These are phyloP conservation scores for Mycosphaerella sp. DNA, from an alignment of 2,329 filamentous ascomycete species.

Conservation along the genomic window DNA sequence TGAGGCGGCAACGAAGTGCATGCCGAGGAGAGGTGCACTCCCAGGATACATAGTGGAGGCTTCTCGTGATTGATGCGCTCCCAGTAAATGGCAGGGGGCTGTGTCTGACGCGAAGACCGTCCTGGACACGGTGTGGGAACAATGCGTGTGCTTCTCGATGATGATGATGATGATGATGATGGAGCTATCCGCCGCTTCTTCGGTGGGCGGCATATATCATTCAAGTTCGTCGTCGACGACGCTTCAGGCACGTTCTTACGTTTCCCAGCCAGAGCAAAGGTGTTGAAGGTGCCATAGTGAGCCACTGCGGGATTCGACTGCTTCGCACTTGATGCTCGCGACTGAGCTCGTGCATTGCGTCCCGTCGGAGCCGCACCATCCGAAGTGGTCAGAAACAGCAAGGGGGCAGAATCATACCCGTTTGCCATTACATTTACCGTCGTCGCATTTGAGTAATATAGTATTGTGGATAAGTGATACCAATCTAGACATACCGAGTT, in stretches of 20 bases:
- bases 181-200: neutral
- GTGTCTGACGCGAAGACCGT: neutral
- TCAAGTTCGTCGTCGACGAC: neutral
- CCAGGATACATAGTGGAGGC: slow-evolving; percentile 5
- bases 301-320: slow-evolving; percentile 3
- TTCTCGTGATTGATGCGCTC: neutral
- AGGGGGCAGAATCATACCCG: neutral
- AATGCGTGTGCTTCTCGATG: neutral
- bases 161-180: neutral
- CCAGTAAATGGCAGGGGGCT: neutral
- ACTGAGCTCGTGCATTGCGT: slow-evolving; percentile 10
- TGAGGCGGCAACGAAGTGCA: slow-evolving; percentile 7
- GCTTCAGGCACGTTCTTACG: neutral
- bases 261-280: slow-evolving; percentile 3
- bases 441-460: neutral
- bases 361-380: slow-evolving; percentile 6
- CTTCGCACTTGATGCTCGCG: slow-evolving; percentile 6
- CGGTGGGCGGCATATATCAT: neutral
- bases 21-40: slow-evolving; percentile 1
- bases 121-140: neutral
- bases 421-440: neutral
- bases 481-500: neutral
- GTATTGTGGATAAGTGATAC: too few relatives aligned
- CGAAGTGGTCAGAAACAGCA: slow-evolving; percentile 12
- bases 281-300: slow-evolving; percentile 8